Percentiles rank a stretch among this genome's conserved stretches.
Evolutionary conservation across 148 eudicot species (phyloP).

Genomic region (Hydrangea macrophylla): DNA sequence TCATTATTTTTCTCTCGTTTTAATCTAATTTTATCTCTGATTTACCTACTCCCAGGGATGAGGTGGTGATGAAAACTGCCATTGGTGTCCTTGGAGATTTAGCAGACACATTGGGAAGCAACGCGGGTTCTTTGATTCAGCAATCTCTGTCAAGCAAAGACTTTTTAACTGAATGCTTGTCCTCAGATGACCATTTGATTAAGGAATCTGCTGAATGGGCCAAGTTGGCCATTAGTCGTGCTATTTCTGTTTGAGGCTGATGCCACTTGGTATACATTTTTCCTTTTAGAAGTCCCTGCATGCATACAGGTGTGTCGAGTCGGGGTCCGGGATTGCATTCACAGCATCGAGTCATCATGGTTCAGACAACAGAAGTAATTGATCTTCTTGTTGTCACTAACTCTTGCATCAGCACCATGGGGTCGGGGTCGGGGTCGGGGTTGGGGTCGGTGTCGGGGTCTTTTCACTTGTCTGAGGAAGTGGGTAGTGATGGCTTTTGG

Average conservation of each 20-base stretch:
- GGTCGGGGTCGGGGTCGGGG: constrained; percentile 34
- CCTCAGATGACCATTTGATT: constrained; percentile 78
- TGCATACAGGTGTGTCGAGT: constrained; percentile 73
- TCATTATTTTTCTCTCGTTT: background rate
- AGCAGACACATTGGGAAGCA: constrained; percentile 83
- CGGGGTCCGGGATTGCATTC: constrained; percentile 58
- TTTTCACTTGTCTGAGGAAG: constrained; percentile 17
- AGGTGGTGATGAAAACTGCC: constrained; percentile 84
- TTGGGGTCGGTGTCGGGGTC: constrained; percentile 31
- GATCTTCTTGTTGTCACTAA: constrained; percentile 56
- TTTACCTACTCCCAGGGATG: constrained; percentile 59
- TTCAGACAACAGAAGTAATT: constrained; percentile 60
- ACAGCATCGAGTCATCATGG: constrained; percentile 56
- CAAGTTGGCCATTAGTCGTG: constrained; percentile 72
- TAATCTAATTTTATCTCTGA: constrained; percentile 5
- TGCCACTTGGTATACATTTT: constrained; percentile 44
- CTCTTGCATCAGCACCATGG: constrained; percentile 47
- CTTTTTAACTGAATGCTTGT: constrained; percentile 76
- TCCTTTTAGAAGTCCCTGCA: constrained; percentile 63
- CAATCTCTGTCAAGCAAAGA: constrained; percentile 80
- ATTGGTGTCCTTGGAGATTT: constrained; percentile 96
- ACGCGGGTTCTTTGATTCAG: constrained; percentile 79
- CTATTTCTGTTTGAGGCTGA: constrained; percentile 63
- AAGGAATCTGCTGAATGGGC: constrained; percentile 99
- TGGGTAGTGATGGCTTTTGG: constrained; percentile 10